Base-by-base conservation (phyloP, 2,329 filamentous ascomycete genomes). In the Karstenula rhodostoma region DNA sequence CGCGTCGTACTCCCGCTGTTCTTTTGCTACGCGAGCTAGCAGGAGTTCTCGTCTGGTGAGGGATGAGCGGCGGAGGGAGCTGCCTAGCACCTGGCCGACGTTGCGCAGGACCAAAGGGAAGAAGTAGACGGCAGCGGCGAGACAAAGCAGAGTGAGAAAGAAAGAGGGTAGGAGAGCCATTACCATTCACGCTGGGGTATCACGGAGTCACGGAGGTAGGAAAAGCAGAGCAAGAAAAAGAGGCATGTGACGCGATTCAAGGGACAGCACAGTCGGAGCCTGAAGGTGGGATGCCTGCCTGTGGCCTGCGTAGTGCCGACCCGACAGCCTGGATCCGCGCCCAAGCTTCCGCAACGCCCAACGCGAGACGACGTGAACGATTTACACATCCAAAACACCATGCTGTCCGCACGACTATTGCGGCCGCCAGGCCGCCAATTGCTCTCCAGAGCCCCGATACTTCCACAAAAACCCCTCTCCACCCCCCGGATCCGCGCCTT, bases 401-500 rank as follows among this genome's bases (percentile, higher is more conserved):
- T 76, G 71, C 57, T 68, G 19, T 60, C 66, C 49, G 62, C 70
- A 40, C 62, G 66, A 43, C 62, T 72, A 47, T 46, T 70, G 43
- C 68, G 63, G 57, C 69, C 59, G 46, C 63, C 66, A 48, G 64
- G 65, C 40, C 58, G 69, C 65, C 72, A 73, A 70, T 69, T 72
- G 58, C 66, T 68, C 56, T 55, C 62, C 7, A 37, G 61, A n/a
- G 57, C 51, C 57, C 49, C 61, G 35, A 25, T 47, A 40, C 9
- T 53, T 32, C 25, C 60, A 9, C 27, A 56, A 15, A n/a, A 54
- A 22, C 6, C 49, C 40, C 35, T 15, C 50, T 48, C 29, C 23
- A 59, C 43, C 17, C 61, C 63, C 3, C 50, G 59, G 50, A 53
- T 51, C 22, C 83, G 84, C 61, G 68, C 78, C 53, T 87, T 87